These are phyloP conservation scores for Mortierella sp. DNA, from an alignment of 371 early-diverging fungal species.

Conservation along the genomic window DNA sequence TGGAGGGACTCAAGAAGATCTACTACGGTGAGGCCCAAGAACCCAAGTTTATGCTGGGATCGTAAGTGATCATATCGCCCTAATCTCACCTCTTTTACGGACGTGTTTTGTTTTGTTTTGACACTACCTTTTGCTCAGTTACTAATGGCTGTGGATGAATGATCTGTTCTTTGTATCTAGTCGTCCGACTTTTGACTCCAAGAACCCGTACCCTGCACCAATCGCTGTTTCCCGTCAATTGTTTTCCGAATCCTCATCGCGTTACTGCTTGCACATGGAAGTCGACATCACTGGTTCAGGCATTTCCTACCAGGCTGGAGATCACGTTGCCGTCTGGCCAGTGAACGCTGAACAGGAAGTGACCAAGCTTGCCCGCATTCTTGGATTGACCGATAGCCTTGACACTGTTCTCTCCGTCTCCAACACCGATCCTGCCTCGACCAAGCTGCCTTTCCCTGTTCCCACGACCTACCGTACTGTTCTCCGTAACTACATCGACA, in stretches of 20 bases:
- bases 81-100: neutral
- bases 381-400: slow-evolving; percentile 73
- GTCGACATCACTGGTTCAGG: slow-evolving; percentile 85
- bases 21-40: slow-evolving; percentile 73
- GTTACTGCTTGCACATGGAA: slow-evolving; percentile 93
- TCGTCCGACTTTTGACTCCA: slow-evolving; percentile 73
- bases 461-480: slow-evolving; percentile 89
- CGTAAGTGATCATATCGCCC: slow-evolving; percentile 39
- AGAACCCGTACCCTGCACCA: slow-evolving; percentile 82
- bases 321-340: slow-evolving; percentile 96
- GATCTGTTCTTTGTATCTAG: slow-evolving; percentile 21
- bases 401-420: slow-evolving; percentile 70
- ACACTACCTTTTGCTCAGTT: neutral
- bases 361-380: slow-evolving; percentile 64
- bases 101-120: neutral
- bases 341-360: slow-evolving; percentile 86
- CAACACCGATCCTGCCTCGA: slow-evolving; percentile 71
- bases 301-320: slow-evolving; percentile 90
- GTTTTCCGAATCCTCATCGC: slow-evolving; percentile 69
- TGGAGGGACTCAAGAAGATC: slow-evolving; percentile 54
- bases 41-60: slow-evolving; percentile 45
- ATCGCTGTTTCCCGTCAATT: slow-evolving; percentile 70
- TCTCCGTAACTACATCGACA: slow-evolving; percentile 92
- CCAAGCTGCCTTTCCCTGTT: slow-evolving; percentile 89
- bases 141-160: neutral